Evolutionary conservation across 805 yeast species (phyloP), one percentile per base, ranked within the genome.

Genomic region (Starmerella apicola): DNA sequence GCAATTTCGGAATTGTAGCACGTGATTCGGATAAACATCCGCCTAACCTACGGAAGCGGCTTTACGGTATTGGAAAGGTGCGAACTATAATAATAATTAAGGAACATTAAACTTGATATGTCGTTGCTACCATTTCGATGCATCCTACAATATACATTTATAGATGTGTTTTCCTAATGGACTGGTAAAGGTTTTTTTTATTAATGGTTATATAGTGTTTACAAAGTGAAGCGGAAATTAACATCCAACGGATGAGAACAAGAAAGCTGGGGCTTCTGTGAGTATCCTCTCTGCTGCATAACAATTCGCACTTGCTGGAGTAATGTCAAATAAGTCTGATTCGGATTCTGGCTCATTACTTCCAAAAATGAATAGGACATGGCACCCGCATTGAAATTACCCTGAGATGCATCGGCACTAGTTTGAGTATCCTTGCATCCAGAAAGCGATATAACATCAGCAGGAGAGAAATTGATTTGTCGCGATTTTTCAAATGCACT

Each of bases 361-460:
- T 67, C 65, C 34, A 81, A 66, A 52, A 83, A 81, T 1, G 93
- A 78, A 61, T 74, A 80, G 19, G 85, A 77, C 81, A 82, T 78
- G 3, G 94, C 94, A 42, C 94, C 94, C 0, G 91, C 80, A 31
- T 76, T 71, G 10, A 59, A 61, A 21, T 86, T 85, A 28, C 72
- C 75, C 54, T 78, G 83, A 17, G 63, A 65, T 0, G 94, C 80
- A 58, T 82, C 94, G 5, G 94, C 94, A 41, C 79, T 71, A 0
- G 94, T 82, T 60, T 82, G 94, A 38, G 72, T 68, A 59, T 82
- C 94, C 55, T 79, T 81, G 49, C 94, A 83, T 4, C 94, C 94
- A 3, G 84, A 75, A 39, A 82, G 63, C 60, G 74, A 70, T 19
- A 82, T 71, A 16, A 77, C 81, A 59, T 82, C 94, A 2, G 88